Conservation (phyloP, 768 basidiomycete species). For the Lepiota subincarnata region DNA sequence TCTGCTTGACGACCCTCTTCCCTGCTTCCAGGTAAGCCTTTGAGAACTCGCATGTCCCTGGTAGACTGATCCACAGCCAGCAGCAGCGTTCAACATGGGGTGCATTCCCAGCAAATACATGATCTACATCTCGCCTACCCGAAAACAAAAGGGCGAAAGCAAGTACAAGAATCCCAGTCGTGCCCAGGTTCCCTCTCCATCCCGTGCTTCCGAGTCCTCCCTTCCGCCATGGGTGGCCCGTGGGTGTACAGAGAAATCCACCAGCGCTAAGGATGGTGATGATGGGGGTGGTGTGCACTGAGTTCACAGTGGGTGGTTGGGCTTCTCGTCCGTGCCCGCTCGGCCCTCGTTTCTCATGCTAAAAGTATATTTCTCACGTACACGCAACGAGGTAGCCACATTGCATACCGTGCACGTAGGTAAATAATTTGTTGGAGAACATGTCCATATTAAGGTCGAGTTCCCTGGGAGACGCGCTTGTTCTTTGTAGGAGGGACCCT, state of each 20-base stretch:
- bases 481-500: not conserved
- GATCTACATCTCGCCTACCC: conserved; percentile 4
- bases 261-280: not conserved
- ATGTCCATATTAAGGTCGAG: conserved; percentile 2
- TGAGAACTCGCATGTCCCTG: too few species aligned
- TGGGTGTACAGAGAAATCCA: not conserved
- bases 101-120: conserved; percentile 39
- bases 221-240: conserved; percentile 9
- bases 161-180: conserved; percentile 8
- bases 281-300: not conserved
- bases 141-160: not conserved
- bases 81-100: conserved; percentile 27
- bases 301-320: not conserved
- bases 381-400: not conserved
- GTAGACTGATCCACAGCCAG: not conserved
- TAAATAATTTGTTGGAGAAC: not conserved
- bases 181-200: conserved; percentile 5
- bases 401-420: not conserved
- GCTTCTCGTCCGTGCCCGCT: not conserved
- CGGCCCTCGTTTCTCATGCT: not conserved
- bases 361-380: not conserved
- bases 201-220: not conserved
- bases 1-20: not conserved
- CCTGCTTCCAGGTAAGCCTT: not conserved
- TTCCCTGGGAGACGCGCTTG: conserved; percentile 18